A percentile compares a stretch with the other conserved stretches of the same genome.
phyloP scores from a whole-genome alignment of 1,284 basidiomycete genomes.

The Lignosus rhinocerotis region DNA sequence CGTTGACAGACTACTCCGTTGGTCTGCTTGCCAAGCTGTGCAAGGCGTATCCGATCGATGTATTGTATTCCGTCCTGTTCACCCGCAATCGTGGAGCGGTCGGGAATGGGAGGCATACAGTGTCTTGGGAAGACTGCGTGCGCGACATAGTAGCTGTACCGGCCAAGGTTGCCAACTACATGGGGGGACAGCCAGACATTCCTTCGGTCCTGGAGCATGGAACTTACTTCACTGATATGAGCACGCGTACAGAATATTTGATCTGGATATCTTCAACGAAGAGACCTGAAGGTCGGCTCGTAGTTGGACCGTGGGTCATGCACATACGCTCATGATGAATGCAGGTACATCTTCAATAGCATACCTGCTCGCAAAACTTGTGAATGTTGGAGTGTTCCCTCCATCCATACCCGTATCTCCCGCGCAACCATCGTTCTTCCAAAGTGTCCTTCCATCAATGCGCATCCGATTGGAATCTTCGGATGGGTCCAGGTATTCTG shows the following conservation, averaged over 20 bases:
- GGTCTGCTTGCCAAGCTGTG: slow-evolving; percentile 55
- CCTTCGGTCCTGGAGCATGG: slow-evolving; percentile 53
- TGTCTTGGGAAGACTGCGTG: slow-evolving; percentile 71
- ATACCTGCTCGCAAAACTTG: slow-evolving; percentile 65
- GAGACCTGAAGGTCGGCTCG: slow-evolving; percentile 32
- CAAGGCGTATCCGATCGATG: slow-evolving; percentile 66
- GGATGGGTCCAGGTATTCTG: slow-evolving; percentile 38
- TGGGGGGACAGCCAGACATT: slow-evolving; percentile 39
- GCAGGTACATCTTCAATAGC: slow-evolving; percentile 40
- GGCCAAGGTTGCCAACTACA: slow-evolving; percentile 65
- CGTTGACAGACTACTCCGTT: slow-evolving; percentile 49
- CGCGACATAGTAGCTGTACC: slow-evolving; percentile 62
- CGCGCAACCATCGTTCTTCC: slow-evolving; percentile 69
- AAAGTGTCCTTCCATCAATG: slow-evolving; percentile 47
- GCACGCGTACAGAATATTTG: slow-evolving; percentile 57
- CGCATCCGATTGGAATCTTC: slow-evolving; percentile 39
- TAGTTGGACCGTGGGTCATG: background rate
- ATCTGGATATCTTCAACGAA: slow-evolving; percentile 33
- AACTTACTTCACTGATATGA: slow-evolving; percentile 52
- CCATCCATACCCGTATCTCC: slow-evolving; percentile 43
- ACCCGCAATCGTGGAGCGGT: slow-evolving; percentile 14
- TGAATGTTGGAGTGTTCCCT: slow-evolving; percentile 66
- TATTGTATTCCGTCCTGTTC: slow-evolving; percentile 57
- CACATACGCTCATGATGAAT: background rate
- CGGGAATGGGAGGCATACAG: slow-evolving; percentile 32